Base-by-base conservation (phyloP, 2,329 filamentous ascomycete genomes). In the Coniosporium tulheliwenetii region DNA sequence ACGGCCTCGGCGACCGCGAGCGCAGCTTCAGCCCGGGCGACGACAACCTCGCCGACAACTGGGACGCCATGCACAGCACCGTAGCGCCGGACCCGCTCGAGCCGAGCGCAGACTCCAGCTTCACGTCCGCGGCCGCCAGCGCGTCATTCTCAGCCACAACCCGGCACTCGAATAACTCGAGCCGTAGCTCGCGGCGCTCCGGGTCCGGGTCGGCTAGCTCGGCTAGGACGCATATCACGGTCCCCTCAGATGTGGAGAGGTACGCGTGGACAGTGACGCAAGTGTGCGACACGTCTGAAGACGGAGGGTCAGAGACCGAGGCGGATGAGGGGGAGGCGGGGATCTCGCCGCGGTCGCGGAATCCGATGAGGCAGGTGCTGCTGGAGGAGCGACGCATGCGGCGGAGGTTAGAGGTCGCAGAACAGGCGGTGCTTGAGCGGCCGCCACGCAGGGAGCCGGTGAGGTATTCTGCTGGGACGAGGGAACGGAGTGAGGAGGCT, bases 1-100 rank as follows among this genome's bases (percentile, higher is more conserved):
- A 93, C 58, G 85, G 85, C 3, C 71, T 94, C 12, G 86, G 85
- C 32, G 85, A 94, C 59, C 81, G 86, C 43, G 75, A 85, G 46
- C 77, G 85, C 49, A 93, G 85, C 57, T 63, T 85, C n/a, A 86
- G 80, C 53, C 79, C 81, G 1, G 79, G 81, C 5, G 64, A 66
- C 39, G 63, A 62, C 36, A 71, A 75, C 46, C 69, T 71, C 39
- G 63, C 61, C 35, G 71, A 75, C 46, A 69, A 71, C 39, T 95
- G 87, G 87, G 81, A 89, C 44, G 85, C 79, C 2, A 75, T 95
- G 40, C 66, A 86, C 43, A 79, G 73, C 5, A 93, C 84, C 0
- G 72, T 95, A 45, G 79, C 82, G 0, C 84, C 85, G 0, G 86
- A 94, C 56, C 77, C 81, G 12, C 80, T 84, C 45, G 72, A 84